Conservation (phyloP, 2,329 filamentous ascomycete species). For the Diaporthe capsici region DNA sequence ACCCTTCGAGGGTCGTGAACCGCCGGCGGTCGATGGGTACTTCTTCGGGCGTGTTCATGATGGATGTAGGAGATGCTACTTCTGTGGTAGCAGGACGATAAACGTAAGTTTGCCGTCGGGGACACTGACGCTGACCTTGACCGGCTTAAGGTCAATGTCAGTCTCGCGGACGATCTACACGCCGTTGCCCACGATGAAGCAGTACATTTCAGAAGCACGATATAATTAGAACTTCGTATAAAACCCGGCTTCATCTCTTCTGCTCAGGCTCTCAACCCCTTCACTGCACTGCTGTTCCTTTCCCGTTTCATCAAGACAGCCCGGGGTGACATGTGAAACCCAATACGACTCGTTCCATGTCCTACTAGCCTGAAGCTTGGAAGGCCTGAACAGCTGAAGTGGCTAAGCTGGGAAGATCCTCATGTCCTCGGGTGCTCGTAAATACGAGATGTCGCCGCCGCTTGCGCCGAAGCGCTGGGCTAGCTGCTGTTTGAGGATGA, state of each 20-base stretch:
- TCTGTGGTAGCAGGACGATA: neutral
- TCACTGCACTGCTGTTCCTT: neutral
- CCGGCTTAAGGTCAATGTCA: neutral
- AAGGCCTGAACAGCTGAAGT: neutral
- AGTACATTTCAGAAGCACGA: neutral
- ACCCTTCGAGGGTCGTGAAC: constrained; percentile 33
- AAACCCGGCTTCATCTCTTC: neutral
- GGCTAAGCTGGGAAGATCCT: neutral
- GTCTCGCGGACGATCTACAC: neutral
- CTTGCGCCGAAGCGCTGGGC: neutral
- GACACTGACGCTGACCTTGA: neutral
- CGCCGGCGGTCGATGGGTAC: neutral
- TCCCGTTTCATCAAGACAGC: neutral
- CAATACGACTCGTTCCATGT: neutral
- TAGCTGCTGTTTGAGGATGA: neutral
- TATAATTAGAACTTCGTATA: constrained; percentile 14
- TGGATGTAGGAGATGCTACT: neutral
- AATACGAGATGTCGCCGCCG: constrained; percentile 5
- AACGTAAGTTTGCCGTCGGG: neutral
- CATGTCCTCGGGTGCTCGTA: neutral
- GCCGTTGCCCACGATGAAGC: neutral
- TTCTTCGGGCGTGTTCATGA: neutral
- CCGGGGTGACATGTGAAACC: neutral
- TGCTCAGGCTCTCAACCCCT: neutral
- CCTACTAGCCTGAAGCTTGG: neutral